Evolutionary conservation across 768 basidiomycete species (phyloP), one percentile per base, ranked within the genome.

Genomic region (Calvatia gigantea): DNA sequence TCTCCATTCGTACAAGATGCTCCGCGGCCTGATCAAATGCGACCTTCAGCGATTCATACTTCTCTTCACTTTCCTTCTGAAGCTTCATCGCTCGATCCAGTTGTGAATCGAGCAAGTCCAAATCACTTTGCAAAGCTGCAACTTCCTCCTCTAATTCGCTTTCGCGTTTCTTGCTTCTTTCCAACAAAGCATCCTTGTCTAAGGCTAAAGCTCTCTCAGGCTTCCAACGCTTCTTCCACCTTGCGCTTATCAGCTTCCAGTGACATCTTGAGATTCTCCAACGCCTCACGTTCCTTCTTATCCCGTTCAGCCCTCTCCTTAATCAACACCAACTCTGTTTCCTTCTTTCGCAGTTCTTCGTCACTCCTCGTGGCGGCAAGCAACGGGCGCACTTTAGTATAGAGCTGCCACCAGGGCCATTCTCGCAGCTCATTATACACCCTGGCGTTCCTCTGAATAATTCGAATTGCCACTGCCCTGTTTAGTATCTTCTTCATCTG

Each of bases 341-440:
- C 91, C 68, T 96, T 96, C 69, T 83, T 81, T 14, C 89, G 81
- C 4, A 98, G 79, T 66, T 96, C 96, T 37, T 95, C 94, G 64
- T 98, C 96, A 59, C 85, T 89, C 15, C 94, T 78, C 1, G 96
- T 96, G 0, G 95, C 95, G 19, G 92, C 92, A 28, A 99, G 80
- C 12, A 98, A 69, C 0, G 97, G 97, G 31, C 95, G 89, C 17
- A 99, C 86, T 77, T 96, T 96, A 2, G 94, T 94, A 67, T 95
- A 99, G 7, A 98, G 78, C 59, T 94, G 90, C 97, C 97, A 99
- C 97, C 97, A 98, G 1, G 96, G 94, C 97, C 97, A 98, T 50
- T 96, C 92, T 43, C 85, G 80, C 27, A 99, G 77, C 53, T 92
- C 87, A 6, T 87, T 86, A 66, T 98, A 98, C 19, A 97, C 79